Percentiles rank a stretch among this genome's conserved stretches.
Conservation (phyloP, 208 protist genomes). For the Porcisia deanei region DNA sequence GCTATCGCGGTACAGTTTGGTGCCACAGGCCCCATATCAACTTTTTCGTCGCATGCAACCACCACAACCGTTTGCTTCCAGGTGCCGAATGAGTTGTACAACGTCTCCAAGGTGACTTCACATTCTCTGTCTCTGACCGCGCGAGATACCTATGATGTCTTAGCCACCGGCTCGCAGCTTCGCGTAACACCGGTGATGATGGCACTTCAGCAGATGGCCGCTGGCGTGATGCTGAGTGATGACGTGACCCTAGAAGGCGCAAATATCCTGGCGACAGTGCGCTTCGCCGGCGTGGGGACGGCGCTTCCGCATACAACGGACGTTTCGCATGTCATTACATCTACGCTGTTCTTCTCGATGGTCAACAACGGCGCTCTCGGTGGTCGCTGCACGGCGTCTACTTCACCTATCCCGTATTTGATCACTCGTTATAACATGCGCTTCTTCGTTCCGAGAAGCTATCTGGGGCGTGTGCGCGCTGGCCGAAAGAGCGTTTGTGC, state of each 20-base stretch:
- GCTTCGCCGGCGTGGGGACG: slow-evolving; percentile 47
- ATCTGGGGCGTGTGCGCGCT: slow-evolving; percentile 21
- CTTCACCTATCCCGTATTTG: slow-evolving; percentile 42
- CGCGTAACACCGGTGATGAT: slow-evolving; percentile 36
- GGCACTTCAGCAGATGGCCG: slow-evolving; percentile 28
- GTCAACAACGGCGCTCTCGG: slow-evolving; percentile 65
- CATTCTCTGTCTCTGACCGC: slow-evolving; percentile 18
- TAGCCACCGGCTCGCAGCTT: slow-evolving; percentile 17
- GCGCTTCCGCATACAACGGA: slow-evolving; percentile 41
- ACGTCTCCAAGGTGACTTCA: slow-evolving; percentile 8
- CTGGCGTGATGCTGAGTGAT: slow-evolving; percentile 19
- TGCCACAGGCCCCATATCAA: slow-evolving; percentile 17
- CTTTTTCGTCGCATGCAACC: slow-evolving; percentile 13
- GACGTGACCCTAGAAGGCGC: slow-evolving; percentile 24
- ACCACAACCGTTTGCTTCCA: slow-evolving; percentile 21
- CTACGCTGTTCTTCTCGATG: slow-evolving; percentile 50
- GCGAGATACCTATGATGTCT: not conserved
- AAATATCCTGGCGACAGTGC: slow-evolving; percentile 31
- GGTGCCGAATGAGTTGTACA: slow-evolving; percentile 27
- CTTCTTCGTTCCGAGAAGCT: slow-evolving; percentile 33
- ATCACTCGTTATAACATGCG: slow-evolving; percentile 35
- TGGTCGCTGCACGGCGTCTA: slow-evolving; percentile 42
- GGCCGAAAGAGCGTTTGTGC: slow-evolving; percentile 69
- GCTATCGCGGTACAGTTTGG: slow-evolving; percentile 30
- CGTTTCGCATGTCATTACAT: slow-evolving; percentile 33